Conservation (phyloP, 345 rosid genomes). For the Ceriops decandra region DNA sequence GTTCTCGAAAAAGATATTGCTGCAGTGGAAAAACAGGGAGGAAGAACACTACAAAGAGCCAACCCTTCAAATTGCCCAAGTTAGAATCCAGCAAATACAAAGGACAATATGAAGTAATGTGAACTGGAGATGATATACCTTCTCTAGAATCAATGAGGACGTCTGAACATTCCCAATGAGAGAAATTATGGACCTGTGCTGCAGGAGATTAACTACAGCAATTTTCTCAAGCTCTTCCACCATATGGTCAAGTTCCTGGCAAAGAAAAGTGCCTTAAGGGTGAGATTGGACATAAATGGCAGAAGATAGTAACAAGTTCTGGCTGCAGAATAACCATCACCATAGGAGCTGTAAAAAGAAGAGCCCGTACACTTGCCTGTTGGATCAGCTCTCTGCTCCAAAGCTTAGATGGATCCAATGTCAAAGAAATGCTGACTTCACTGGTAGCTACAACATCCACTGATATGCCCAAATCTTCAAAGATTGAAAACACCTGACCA, state of each 20-base stretch:
- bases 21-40: neutral
- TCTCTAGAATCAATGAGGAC: constrained; percentile 88
- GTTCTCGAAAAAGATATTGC: neutral
- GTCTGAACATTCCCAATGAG: constrained; percentile 90
- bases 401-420: constrained; percentile 90
- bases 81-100: neutral
- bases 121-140: constrained; percentile 42
- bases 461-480: constrained; percentile 92
- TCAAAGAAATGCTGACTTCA: constrained; percentile 98
- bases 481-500: constrained; percentile 83
- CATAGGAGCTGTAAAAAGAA: neutral
- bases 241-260: constrained; percentile 96
- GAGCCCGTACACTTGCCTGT: constrained; percentile 69
- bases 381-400: constrained; percentile 98
- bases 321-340: neutral
- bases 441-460: constrained; percentile 99
- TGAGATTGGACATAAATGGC: constrained; percentile 8
- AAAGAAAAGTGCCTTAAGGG: neutral
- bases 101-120: constrained; percentile 1
- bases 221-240: constrained; percentile 97
- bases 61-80: neutral
- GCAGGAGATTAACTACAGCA: constrained; percentile 81
- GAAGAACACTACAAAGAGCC: neutral
- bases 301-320: constrained; percentile 1
- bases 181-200: constrained; percentile 88